Evolutionary conservation across 208 protist genomes (phyloP).

Genomic region (Strigomonas galati): DNA sequence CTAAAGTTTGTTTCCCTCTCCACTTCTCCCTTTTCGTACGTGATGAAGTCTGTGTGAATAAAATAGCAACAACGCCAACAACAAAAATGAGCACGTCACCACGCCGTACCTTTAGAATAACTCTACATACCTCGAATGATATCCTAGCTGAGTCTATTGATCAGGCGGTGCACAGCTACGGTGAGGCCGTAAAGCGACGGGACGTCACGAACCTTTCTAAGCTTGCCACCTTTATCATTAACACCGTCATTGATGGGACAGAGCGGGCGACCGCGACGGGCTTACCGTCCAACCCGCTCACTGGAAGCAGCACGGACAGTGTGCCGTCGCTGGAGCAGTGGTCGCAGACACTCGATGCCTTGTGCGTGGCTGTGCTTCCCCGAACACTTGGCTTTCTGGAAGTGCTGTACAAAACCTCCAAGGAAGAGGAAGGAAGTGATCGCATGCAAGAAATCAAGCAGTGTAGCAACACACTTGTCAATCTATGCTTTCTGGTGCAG

Average conservation of each 20-base stretch:
- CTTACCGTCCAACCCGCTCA: constrained; percentile 12
- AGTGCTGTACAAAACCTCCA: constrained; percentile 20
- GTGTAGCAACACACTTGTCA: constrained; percentile 26
- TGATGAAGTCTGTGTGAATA: constrained; percentile 4
- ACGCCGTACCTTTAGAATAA: too few relatives aligned
- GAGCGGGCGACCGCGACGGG: constrained; percentile 6
- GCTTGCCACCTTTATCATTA: constrained; percentile 19
- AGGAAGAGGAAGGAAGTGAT: constrained; percentile 9
- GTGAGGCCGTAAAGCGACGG: constrained; percentile 14
- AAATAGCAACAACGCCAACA: too few relatives aligned
- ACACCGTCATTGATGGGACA: constrained; percentile 16
- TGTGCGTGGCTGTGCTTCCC: constrained; percentile 25
- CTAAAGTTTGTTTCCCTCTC: constrained; percentile 4
- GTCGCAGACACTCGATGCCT: constrained; percentile 26
- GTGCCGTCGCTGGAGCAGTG: constrained; percentile 30
- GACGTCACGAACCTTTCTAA: constrained; percentile 17
- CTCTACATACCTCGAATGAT: constrained; percentile 4
- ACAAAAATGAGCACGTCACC: too few relatives aligned
- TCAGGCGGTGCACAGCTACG: constrained; percentile 26
- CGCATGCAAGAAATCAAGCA: not conserved
- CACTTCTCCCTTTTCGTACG: constrained; percentile 11
- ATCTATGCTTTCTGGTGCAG: constrained; percentile 37
- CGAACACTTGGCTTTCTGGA: constrained; percentile 28
- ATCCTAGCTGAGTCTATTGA: constrained; percentile 36
- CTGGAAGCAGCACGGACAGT: not conserved